phyloP scores from a whole-genome alignment of 2,329 filamentous ascomycete species.

The Botryotinia calthae region DNA sequence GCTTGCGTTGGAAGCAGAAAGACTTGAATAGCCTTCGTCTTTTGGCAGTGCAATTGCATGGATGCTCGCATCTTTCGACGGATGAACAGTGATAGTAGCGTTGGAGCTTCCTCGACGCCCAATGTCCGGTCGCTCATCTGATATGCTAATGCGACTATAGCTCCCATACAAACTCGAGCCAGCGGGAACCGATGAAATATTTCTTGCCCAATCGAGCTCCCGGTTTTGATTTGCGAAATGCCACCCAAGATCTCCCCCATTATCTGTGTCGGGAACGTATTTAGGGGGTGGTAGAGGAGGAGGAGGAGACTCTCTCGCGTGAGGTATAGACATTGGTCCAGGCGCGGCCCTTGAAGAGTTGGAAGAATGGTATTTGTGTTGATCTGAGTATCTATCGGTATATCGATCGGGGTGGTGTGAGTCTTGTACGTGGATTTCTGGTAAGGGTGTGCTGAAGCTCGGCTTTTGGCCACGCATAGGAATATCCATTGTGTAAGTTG shows the following conservation, averaged over 20 bases:
- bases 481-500: conserved; percentile 43
- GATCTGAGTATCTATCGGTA: conserved; percentile 30
- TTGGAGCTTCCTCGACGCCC: conserved; percentile 41
- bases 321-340: conserved; percentile 62
- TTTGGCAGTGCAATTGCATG: conserved; percentile 10
- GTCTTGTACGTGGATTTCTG: conserved; percentile 45
- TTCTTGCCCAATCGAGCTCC: conserved; percentile 46
- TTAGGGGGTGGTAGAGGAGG: conserved; percentile 64
- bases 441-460: conserved; percentile 30
- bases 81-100: conserved; percentile 45
- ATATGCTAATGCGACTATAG: conserved; percentile 37
- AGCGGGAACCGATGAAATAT: conserved; percentile 45
- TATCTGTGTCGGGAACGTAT: conserved; percentile 50
- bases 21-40: conserved; percentile 41
- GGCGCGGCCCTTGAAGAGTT: conserved; percentile 44
- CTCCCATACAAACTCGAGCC: conserved; percentile 50
- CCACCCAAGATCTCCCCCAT: conserved; percentile 54
- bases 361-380: conserved; percentile 32
- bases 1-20: conserved; percentile 39
- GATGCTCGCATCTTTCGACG: conserved; percentile 37
- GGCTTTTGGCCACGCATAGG: conserved; percentile 37
- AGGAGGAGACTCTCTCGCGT: conserved; percentile 51
- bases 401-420: conserved; percentile 39
- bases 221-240: conserved; percentile 59
- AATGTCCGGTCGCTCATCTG: conserved; percentile 34